These are phyloP conservation scores for Niebla homalea DNA, from an alignment of 495 filamentous ascomycete species.

Conservation along the genomic window DNA sequence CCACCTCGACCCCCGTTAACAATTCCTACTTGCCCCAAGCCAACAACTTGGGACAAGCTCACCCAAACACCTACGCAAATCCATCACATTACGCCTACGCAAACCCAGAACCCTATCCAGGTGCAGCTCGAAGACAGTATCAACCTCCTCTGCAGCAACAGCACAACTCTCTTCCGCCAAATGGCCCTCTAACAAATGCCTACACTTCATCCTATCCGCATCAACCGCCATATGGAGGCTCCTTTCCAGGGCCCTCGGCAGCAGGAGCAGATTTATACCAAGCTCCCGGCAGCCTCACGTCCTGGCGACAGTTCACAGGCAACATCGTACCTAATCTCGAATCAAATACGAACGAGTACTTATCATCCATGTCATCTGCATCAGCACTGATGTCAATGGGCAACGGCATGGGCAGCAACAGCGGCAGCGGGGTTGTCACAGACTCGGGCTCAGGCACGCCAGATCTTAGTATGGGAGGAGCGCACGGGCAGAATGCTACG, in stretches of 20 bases:
- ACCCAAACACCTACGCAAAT: constrained; percentile 5
- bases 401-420: not conserved
- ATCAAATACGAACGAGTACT: constrained; percentile 9
- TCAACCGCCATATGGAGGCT: not conserved
- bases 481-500: no score
- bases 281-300: constrained; percentile 9
- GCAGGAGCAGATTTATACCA: not conserved
- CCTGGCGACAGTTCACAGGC: constrained; percentile 20
- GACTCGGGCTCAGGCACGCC: no score
- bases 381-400: constrained; percentile 18
- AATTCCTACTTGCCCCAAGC: constrained; percentile 1
- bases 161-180: constrained; percentile 7
- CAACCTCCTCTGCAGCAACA: constrained; percentile 1
- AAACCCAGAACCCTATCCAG: not conserved
- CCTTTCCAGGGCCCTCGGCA: not conserved
- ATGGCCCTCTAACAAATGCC: constrained; percentile 7
- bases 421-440: not conserved
- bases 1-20: not conserved
- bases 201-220: constrained; percentile 5
- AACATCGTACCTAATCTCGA: constrained; percentile 15
- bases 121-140: constrained; percentile 1
- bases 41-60: not conserved
- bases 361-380: constrained; percentile 11
- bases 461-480: no score
- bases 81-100: constrained; percentile 9